Conservation (phyloP, 345 rosid genomes). For the Bruguiera sexangula region DNA sequence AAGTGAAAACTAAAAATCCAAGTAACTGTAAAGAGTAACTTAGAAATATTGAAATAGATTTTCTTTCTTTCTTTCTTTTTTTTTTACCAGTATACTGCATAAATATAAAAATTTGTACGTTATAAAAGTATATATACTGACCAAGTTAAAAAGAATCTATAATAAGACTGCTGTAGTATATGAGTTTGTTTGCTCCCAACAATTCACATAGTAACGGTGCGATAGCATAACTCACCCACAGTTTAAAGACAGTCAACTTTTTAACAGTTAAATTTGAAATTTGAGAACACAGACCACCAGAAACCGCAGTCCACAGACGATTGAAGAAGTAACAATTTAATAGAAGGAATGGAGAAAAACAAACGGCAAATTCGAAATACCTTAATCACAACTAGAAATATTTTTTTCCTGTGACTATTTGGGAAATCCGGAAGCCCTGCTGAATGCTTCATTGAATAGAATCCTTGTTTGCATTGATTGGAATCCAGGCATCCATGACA, state of each 20-base stretch:
- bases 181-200: too few relatives aligned
- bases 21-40: too few relatives aligned
- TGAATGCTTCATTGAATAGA: constrained; percentile 85
- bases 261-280: background rate
- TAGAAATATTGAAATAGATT: too few relatives aligned
- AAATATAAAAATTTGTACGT: too few relatives aligned
- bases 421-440: constrained; percentile 85
- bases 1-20: too few relatives aligned
- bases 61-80: too few relatives aligned
- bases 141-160: too few relatives aligned
- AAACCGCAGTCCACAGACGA: background rate
- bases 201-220: background rate
- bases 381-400: constrained; percentile 40
- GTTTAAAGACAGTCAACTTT: background rate
- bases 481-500: constrained; percentile 94
- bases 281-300: background rate
- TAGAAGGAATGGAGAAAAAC: background rate
- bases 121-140: too few relatives aligned
- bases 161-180: too few relatives aligned
- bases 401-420: constrained; percentile 74
- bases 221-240: background rate
- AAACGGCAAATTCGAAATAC: constrained; percentile 13
- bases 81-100: too few relatives aligned
- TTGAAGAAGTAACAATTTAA: background rate
- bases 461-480: constrained; percentile 91